Conservation (phyloP, 495 filamentous ascomycete genomes). For the Polyplosphaeria fusca region DNA sequence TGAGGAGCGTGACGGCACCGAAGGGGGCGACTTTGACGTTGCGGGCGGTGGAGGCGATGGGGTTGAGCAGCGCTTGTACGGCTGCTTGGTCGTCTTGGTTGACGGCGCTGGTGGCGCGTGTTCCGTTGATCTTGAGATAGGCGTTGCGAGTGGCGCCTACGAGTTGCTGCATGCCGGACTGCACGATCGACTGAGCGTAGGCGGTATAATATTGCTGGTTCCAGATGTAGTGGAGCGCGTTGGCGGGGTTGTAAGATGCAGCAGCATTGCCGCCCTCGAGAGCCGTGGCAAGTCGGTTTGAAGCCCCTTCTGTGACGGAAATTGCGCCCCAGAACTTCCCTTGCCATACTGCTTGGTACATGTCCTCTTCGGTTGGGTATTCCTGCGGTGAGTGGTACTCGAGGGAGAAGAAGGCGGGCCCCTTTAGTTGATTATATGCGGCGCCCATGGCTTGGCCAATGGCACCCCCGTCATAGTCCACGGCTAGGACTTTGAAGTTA, state of each 20-base stretch:
- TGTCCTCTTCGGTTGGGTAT: constrained; percentile 20
- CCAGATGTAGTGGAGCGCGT: constrained; percentile 22
- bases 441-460: constrained; percentile 11
- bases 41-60: constrained; percentile 4
- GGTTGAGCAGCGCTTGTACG: constrained; percentile 17
- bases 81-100: constrained; percentile 1
- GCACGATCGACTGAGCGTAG: constrained; percentile 9
- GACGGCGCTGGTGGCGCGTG: constrained; percentile 1
- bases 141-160: constrained; percentile 3
- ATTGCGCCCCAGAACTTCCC: constrained; percentile 20
- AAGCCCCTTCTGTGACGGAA: constrained; percentile 10
- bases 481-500: constrained; percentile 21
- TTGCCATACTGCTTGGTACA: constrained; percentile 16
- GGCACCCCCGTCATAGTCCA: constrained; percentile 20
- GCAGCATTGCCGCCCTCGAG: constrained; percentile 14
- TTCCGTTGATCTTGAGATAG: constrained; percentile 22
- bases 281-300: constrained; percentile 7
- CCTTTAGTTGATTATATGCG: constrained; percentile 12
- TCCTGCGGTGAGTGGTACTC: constrained; percentile 14
- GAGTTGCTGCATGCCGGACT: constrained; percentile 13
- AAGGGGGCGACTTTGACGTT: constrained; percentile 12
- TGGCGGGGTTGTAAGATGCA: constrained; percentile 1
- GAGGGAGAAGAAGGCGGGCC: constrained; percentile 9
- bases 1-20: constrained; percentile 9
- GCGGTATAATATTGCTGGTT: constrained; percentile 26